A percentile compares a stretch with the other conserved stretches of the same genome.
These are phyloP conservation scores for Carex kokanica DNA, from an alignment of 176 grass and related monocot species.

Conservation along the genomic window DNA sequence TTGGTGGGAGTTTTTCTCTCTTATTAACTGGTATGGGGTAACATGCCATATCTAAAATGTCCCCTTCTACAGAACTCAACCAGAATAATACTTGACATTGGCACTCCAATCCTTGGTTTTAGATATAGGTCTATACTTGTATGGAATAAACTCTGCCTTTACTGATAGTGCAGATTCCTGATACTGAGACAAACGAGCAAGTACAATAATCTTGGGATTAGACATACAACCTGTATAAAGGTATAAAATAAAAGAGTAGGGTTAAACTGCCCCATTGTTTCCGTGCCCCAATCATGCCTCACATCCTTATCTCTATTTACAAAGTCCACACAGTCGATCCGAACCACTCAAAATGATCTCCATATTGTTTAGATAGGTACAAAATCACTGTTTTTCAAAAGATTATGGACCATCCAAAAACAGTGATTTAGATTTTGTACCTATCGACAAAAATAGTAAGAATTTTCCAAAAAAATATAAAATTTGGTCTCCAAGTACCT, in stretches of 20 bases:
- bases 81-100: background rate
- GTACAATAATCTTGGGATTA: background rate
- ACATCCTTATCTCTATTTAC: no score
- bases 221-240: background rate
- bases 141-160: background rate
- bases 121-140: slow-evolving; percentile 1
- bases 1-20: background rate
- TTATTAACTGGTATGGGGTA: background rate
- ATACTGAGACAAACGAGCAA: background rate
- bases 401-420: no score
- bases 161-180: background rate
- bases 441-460: no score
- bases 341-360: no score
- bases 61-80: background rate
- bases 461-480: no score
- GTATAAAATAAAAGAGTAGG: background rate
- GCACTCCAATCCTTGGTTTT: background rate
- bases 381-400: no score
- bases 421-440: no score
- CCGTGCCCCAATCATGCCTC: no score
- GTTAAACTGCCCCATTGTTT: no score
- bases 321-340: no score
- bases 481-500: no score
- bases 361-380: no score
- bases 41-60: background rate